Percentiles rank a stretch among this genome's conserved stretches.
Evolutionary conservation across 441 rosid species (phyloP).

Genomic region (Euphorbia corollata): DNA sequence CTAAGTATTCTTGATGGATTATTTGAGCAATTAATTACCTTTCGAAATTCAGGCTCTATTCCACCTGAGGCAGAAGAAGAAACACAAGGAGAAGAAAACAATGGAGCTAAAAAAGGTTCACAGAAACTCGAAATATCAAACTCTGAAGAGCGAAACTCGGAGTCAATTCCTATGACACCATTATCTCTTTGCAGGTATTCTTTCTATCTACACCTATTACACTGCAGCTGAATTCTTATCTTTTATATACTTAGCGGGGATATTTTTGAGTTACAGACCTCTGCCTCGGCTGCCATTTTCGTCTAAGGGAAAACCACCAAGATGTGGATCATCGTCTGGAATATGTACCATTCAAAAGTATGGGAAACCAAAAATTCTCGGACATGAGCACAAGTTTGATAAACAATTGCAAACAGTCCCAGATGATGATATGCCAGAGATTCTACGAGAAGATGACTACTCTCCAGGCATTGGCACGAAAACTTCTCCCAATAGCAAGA

Average conservation of each 20-base stretch:
- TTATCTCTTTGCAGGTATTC: conserved; percentile 54
- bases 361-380: conserved; percentile 40
- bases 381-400: conserved; percentile 41
- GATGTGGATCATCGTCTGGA: conserved; percentile 56
- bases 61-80: conserved; percentile 44
- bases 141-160: conserved; percentile 50
- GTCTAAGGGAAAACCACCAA: conserved; percentile 56
- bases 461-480: conserved; percentile 40
- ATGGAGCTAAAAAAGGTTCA: conserved; percentile 28
- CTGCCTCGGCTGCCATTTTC: conserved; percentile 56
- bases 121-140: conserved; percentile 38
- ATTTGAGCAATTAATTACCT: not conserved
- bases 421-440: conserved; percentile 62
- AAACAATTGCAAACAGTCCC: conserved; percentile 34
- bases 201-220: conserved; percentile 3
- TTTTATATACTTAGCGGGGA: conserved; percentile 5
- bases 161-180: conserved; percentile 61
- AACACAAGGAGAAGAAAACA: conserved; percentile 58
- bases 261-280: conserved; percentile 36
- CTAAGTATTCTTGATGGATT: not conserved
- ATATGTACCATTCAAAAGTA: conserved; percentile 25
- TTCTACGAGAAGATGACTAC: conserved; percentile 35
- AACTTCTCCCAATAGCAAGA: conserved; percentile 89
- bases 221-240: conserved; percentile 8
- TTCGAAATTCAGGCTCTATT: conserved; percentile 47